phyloP scores from a whole-genome alignment of 2,329 filamentous ascomycete genomes.

The Aciculosporium take region DNA sequence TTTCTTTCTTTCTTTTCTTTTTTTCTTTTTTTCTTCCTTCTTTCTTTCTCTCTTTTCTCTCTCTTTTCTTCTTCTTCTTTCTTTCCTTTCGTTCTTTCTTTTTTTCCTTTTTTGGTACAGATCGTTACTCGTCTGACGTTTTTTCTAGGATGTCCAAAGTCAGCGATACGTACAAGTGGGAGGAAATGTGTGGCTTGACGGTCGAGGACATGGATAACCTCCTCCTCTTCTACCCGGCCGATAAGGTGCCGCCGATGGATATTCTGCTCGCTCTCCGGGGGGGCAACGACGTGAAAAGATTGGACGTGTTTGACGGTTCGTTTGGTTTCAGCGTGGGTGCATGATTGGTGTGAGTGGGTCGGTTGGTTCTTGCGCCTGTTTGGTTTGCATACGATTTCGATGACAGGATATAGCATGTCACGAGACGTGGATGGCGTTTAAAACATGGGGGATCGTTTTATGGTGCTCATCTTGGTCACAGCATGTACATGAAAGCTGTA shows the following conservation, averaged over 20 bases:
- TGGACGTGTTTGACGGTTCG: slow-evolving; percentile 44
- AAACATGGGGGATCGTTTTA: too few relatives aligned
- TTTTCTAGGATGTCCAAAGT: slow-evolving; percentile 69
- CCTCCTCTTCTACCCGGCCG: slow-evolving; percentile 54
- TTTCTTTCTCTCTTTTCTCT: too few relatives aligned
- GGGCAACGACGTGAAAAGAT: slow-evolving; percentile 26
- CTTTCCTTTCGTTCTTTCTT: background rate
- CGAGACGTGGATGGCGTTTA: too few relatives aligned
- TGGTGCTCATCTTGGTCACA: too few relatives aligned
- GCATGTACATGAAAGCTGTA: too few relatives aligned
- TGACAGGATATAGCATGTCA: background rate
- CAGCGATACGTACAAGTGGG: slow-evolving; percentile 73
- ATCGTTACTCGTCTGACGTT: background rate
- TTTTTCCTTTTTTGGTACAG: background rate
- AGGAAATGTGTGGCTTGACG: slow-evolving; percentile 69
- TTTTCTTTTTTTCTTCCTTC: too few relatives aligned
- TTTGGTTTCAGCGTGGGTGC: slow-evolving; percentile 44
- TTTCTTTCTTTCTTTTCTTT: too few relatives aligned
- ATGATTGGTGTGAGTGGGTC: slow-evolving; percentile 6
- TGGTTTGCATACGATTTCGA: background rate
- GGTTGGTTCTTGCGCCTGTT: background rate
- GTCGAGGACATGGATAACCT: slow-evolving; percentile 75
- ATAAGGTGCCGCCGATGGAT: slow-evolving; percentile 41
- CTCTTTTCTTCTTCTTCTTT: background rate
- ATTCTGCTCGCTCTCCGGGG: slow-evolving; percentile 41